Evolutionary conservation across 176 grass and related monocot species (phyloP).

Genomic region (Oryza glaberrima): DNA sequence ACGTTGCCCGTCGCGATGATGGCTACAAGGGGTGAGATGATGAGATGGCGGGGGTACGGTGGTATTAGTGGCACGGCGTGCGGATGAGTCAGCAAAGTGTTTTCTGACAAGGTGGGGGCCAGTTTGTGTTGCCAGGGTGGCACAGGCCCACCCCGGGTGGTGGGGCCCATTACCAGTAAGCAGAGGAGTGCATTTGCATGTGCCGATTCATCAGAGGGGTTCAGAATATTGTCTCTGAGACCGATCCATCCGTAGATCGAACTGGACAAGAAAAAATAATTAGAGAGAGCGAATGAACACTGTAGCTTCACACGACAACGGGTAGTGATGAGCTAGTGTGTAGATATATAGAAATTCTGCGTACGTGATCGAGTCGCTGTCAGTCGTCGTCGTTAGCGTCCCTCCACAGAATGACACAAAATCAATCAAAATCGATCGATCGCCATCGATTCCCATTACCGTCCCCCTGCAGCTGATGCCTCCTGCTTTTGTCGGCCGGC

Average conservation of each 20-base stretch:
- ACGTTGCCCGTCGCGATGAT: too few relatives aligned
- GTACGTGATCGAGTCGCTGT: too few relatives aligned
- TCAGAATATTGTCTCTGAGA: neutral
- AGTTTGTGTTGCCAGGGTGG: too few relatives aligned
- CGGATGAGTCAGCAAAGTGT: neutral
- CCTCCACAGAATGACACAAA: too few relatives aligned
- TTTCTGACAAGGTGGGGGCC: neutral
- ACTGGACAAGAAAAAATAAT: neutral
- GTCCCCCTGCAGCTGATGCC: too few relatives aligned
- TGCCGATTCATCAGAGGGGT: neutral
- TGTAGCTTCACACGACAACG: neutral
- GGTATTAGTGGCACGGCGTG: too few relatives aligned
- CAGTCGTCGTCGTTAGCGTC: too few relatives aligned
- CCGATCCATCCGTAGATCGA: neutral
- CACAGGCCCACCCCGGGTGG: too few relatives aligned
- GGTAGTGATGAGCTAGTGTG: too few relatives aligned
- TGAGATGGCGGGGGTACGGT: too few relatives aligned
- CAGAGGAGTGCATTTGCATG: neutral
- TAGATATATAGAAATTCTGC: neutral
- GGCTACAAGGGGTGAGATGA: too few relatives aligned
- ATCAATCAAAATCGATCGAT: neutral
- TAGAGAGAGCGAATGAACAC: neutral
- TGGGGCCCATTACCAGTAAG: neutral
- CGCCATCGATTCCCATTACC: neutral
- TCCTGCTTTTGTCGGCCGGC: too few relatives aligned